Conservation (phyloP, 176 grass and related monocot genomes). For the Tillandsia fasciculata region DNA sequence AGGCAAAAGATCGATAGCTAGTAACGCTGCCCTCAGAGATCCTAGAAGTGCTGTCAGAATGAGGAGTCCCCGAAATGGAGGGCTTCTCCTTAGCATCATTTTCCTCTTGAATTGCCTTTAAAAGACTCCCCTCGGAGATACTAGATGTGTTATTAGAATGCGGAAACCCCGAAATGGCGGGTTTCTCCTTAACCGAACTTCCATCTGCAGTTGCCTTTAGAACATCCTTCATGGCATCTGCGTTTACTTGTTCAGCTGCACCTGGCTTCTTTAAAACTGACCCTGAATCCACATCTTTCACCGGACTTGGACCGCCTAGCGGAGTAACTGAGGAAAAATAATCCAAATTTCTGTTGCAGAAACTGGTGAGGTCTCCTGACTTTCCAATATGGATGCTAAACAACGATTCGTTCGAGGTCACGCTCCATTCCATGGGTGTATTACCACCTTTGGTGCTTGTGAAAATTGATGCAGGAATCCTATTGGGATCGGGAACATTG, state of each 20-base stretch:
- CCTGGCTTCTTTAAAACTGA: not conserved
- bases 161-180: slow-evolving; percentile 1
- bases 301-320: not conserved
- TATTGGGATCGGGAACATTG: slow-evolving; percentile 33
- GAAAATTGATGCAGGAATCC: slow-evolving; percentile 63
- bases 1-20: slow-evolving; percentile 66
- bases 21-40: slow-evolving; percentile 34
- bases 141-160: slow-evolving; percentile 21
- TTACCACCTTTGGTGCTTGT: slow-evolving; percentile 26
- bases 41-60: slow-evolving; percentile 23
- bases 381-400: slow-evolving; percentile 56
- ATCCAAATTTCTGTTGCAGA: slow-evolving; percentile 36
- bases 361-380: slow-evolving; percentile 21
- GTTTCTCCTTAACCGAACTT: slow-evolving; percentile 8
- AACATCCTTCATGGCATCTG: slow-evolving; percentile 9
- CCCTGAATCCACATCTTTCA: not conserved
- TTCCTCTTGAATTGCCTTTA: not conserved
- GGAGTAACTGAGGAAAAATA: slow-evolving; percentile 34
- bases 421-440: slow-evolving; percentile 52
- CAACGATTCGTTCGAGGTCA: slow-evolving; percentile 59
- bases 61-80: slow-evolving; percentile 4
- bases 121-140: not conserved
- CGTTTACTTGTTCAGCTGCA: not conserved
- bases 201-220: slow-evolving; percentile 1
- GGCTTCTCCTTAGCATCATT: slow-evolving; percentile 8